These are phyloP conservation scores for Sporothrix curviconia DNA, from an alignment of 2,329 filamentous ascomycete species.

Conservation along the genomic window DNA sequence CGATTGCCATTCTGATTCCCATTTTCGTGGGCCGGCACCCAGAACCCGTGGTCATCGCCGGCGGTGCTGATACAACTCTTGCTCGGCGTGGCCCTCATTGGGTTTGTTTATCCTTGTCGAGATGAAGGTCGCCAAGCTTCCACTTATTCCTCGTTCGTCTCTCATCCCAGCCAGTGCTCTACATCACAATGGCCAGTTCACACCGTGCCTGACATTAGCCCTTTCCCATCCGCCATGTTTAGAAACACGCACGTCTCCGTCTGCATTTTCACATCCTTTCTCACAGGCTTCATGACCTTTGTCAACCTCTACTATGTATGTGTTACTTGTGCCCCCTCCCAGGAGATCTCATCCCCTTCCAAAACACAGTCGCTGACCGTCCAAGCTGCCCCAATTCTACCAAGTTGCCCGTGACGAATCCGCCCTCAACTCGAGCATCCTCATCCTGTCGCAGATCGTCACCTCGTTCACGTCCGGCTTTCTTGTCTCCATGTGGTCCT, in stretches of 20 bases:
- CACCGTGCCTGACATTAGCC: too few species aligned
- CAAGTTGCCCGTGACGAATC: background rate
- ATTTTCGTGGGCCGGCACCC: constrained; percentile 51
- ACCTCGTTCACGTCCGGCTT: background rate
- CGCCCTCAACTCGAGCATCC: constrained; percentile 18
- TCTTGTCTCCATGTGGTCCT: background rate
- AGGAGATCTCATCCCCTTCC: background rate
- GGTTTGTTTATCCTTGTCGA: constrained; percentile 7
- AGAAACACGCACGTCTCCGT: background rate
- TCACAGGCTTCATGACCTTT: constrained; percentile 16
- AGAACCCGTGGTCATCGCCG: constrained; percentile 49
- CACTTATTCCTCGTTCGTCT: too few species aligned
- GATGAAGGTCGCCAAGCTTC: constrained; percentile 11
- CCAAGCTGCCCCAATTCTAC: background rate
- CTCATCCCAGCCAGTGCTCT: too few species aligned
- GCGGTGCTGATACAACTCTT: constrained; percentile 53
- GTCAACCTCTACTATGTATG: background rate
- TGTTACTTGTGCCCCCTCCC: too few species aligned
- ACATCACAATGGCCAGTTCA: too few species aligned
- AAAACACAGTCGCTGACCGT: background rate
- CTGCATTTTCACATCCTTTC: background rate
- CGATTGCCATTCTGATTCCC: constrained; percentile 57
- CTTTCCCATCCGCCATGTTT: background rate
- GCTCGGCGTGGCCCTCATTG: background rate
- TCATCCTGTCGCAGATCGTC: constrained; percentile 1